phyloP scores from a whole-genome alignment of 2,329 filamentous ascomycete genomes.

The Cryphonectria carpinicola region DNA sequence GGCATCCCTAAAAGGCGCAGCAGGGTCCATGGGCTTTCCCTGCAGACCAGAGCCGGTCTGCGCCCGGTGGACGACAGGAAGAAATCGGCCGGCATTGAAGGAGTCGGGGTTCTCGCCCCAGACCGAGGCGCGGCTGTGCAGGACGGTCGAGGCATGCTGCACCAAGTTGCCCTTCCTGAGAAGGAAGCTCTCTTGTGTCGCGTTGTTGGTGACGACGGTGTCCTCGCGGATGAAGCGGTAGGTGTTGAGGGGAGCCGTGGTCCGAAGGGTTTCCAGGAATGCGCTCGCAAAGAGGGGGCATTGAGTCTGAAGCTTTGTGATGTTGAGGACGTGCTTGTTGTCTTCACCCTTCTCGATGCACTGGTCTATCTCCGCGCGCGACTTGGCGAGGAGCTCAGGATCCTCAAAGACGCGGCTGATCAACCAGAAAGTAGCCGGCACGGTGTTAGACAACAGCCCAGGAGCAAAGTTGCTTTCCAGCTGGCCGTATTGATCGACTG shows the following conservation, averaged over 20 bases:
- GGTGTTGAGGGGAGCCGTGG: background rate
- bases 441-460: background rate
- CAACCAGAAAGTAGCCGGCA: background rate
- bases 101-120: background rate
- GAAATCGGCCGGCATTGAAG: background rate
- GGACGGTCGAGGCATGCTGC: slow-evolving; percentile 1
- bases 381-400: background rate
- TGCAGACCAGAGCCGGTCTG: background rate
- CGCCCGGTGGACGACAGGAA: background rate
- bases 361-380: background rate
- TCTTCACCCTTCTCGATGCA: background rate
- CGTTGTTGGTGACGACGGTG: background rate
- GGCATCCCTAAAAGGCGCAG: background rate
- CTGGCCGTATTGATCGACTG: background rate
- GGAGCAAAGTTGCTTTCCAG: background rate
- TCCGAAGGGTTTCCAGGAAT: background rate
- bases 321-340: background rate
- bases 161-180: background rate
- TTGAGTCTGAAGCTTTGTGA: background rate
- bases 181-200: background rate
- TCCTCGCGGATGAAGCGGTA: background rate
- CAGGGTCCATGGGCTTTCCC: background rate
- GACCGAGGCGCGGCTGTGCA: background rate
- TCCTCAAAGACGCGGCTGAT: slow-evolving; percentile 1
- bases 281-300: background rate